Conservation (phyloP, 345 rosid genomes). For the Passiflora organensis region DNA sequence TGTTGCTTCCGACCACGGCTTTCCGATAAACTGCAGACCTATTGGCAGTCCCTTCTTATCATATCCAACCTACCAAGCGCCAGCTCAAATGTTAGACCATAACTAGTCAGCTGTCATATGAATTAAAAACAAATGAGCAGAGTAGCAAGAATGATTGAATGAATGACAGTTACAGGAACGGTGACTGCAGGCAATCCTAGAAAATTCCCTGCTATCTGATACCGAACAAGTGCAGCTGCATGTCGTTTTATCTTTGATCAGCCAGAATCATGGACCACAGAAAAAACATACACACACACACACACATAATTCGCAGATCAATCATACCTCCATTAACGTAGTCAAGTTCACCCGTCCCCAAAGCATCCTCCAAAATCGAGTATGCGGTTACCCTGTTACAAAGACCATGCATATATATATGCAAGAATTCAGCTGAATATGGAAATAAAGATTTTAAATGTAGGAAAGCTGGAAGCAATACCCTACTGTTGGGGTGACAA, state of each 20-base stretch:
- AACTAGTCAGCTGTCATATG: neutral
- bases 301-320: no score
- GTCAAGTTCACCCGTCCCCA: conserved; percentile 63
- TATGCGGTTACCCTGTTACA: conserved; percentile 60
- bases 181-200: conserved; percentile 72
- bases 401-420: neutral
- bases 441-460: no score
- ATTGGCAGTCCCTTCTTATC: conserved; percentile 58
- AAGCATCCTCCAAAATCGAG: conserved; percentile 38
- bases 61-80: conserved; percentile 52
- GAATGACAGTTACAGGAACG: conserved; percentile 38
- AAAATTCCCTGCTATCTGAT: conserved; percentile 71
- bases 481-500: conserved; percentile 72
- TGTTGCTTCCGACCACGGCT: conserved; percentile 73
- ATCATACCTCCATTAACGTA: conserved; percentile 65
- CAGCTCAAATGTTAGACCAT: neutral
- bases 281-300: neutral
- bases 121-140: neutral
- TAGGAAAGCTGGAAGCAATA: conserved; percentile 12
- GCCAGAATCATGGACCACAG: no score
- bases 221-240: conserved; percentile 65
- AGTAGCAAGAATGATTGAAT: neutral
- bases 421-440: neutral
- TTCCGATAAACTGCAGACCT: conserved; percentile 70
- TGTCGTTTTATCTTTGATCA: no score